A percentile compares a stretch with the other conserved stretches of the same genome.
These are phyloP conservation scores for Ilex paraguariensis DNA, from an alignment of 305 asterid genomes.

Conservation along the genomic window DNA sequence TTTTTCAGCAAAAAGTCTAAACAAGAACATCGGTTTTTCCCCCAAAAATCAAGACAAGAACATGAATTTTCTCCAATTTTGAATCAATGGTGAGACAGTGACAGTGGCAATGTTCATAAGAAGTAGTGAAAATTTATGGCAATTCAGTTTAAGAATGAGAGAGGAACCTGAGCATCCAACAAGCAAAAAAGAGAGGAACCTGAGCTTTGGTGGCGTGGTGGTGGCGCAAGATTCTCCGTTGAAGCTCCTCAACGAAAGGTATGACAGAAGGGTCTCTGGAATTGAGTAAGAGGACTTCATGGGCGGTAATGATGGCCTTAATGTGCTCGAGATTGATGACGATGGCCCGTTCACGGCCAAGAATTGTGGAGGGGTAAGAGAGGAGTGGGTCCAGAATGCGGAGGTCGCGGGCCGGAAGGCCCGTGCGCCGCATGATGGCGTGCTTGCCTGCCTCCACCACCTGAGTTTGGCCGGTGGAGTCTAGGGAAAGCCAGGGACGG, in stretches of 20 bases:
- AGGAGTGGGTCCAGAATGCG: constrained; percentile 84
- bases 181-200: constrained; percentile 28
- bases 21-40: no score
- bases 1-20: no score
- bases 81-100: no score
- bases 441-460: constrained; percentile 91
- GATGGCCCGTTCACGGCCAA: constrained; percentile 94
- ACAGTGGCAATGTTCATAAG: no score
- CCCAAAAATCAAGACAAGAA: no score
- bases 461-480: constrained; percentile 74
- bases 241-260: constrained; percentile 88
- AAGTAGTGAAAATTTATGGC: no score
- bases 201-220: constrained; percentile 72
- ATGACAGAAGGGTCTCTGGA: constrained; percentile 84
- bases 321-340: constrained; percentile 95
- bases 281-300: constrained; percentile 77
- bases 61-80: no score
- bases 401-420: constrained; percentile 94
- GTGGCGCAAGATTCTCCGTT: constrained; percentile 65
- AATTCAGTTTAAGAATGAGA: no score
- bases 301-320: constrained; percentile 93
- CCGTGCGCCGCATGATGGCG: constrained; percentile 93
- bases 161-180: no score
- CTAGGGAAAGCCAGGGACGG: constrained; percentile 76
- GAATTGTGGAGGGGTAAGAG: constrained; percentile 85